Evolutionary conservation across 495 filamentous ascomycete species (phyloP).

Genomic region (Trichoderma parareesei): DNA sequence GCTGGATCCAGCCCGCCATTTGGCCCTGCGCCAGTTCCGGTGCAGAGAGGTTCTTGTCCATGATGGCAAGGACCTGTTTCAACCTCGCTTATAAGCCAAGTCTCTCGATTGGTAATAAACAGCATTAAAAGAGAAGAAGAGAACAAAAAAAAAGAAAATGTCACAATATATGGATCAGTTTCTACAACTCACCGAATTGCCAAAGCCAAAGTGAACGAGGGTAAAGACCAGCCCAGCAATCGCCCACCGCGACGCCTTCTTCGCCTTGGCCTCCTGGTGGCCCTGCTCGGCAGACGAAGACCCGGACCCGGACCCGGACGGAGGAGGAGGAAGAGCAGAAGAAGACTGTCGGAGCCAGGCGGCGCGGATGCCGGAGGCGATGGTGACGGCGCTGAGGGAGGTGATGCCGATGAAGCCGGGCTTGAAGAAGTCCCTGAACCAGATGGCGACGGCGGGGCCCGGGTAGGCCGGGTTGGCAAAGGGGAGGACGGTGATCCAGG

Average conservation of each 20-base stretch:
- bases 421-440: slow-evolving; percentile 8
- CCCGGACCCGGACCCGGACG: no score
- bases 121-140: no score
- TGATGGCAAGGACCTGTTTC: background rate
- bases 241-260: background rate
- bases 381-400: background rate
- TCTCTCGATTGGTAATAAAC: no score
- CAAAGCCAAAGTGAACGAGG: background rate
- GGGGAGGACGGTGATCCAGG: background rate
- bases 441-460: background rate
- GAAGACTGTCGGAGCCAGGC: background rate
- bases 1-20: slow-evolving; percentile 1
- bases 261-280: background rate
- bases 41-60: background rate
- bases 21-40: background rate
- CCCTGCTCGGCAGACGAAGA: background rate
- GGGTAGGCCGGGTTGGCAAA: background rate
- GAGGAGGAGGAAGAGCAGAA: no score
- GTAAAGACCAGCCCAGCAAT: background rate
- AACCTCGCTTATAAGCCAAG: no score
- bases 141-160: background rate
- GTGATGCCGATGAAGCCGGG: slow-evolving; percentile 1
- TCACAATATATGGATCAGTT: background rate
- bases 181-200: background rate
- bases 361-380: background rate